These are phyloP conservation scores for Hypocreales sp. DNA, from an alignment of 2,329 filamentous ascomycete genomes.

Conservation along the genomic window DNA sequence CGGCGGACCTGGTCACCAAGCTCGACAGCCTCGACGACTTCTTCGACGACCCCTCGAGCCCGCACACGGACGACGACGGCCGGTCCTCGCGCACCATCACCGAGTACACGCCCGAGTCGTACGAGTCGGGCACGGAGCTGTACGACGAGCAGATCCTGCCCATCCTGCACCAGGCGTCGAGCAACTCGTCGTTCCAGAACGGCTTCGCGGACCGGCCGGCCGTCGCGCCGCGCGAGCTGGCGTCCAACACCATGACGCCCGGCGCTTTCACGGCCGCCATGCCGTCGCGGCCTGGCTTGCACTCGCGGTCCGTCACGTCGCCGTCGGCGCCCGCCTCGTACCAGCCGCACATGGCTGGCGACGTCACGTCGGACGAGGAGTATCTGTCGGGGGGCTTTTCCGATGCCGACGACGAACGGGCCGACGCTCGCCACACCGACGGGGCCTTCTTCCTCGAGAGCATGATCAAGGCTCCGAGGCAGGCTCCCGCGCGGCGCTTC, in stretches of 20 bases:
- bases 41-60: slow-evolving; percentile 54
- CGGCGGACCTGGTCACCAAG: slow-evolving; percentile 65
- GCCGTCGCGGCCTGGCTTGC: slow-evolving; percentile 48
- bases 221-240: slow-evolving; percentile 42
- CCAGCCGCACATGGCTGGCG: slow-evolving; percentile 34
- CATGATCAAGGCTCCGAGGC: slow-evolving; percentile 43
- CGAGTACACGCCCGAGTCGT: slow-evolving; percentile 47
- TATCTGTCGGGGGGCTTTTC: slow-evolving; percentile 59
- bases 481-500: slow-evolving; percentile 27
- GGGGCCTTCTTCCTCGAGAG: slow-evolving; percentile 41
- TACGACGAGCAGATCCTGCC: slow-evolving; percentile 91
- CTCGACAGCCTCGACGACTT: slow-evolving; percentile 70
- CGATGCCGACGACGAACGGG: slow-evolving; percentile 52
- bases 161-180: slow-evolving; percentile 75
- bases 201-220: slow-evolving; percentile 65
- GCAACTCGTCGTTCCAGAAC: slow-evolving; percentile 71
- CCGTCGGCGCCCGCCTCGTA: slow-evolving; percentile 46
- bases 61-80: slow-evolving; percentile 41
- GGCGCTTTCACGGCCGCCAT: slow-evolving; percentile 35
- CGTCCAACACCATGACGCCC: slow-evolving; percentile 46
- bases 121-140: slow-evolving; percentile 63
- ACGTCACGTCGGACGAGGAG: slow-evolving; percentile 66
- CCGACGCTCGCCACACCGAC: slow-evolving; percentile 21
- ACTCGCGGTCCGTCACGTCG: slow-evolving; percentile 73
- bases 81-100: slow-evolving; percentile 48